Conservation (phyloP, 2,329 filamentous ascomycete genomes). For the Monilinia aucupariae region DNA sequence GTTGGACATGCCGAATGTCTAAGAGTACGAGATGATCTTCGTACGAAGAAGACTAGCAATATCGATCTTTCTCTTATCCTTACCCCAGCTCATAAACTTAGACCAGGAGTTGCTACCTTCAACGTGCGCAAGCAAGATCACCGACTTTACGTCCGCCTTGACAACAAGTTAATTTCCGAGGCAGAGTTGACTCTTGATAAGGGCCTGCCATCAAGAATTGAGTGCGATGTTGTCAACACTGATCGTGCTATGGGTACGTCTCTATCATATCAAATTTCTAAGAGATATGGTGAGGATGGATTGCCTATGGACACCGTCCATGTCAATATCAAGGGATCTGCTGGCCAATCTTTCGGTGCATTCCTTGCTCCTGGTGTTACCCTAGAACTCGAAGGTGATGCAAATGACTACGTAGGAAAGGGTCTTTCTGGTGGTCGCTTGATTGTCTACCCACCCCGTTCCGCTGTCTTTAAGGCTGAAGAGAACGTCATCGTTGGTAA, state of each 20-base stretch:
- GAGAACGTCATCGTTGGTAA: conserved; percentile 94
- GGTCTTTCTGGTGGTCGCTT: conserved; percentile 87
- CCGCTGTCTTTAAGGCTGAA: conserved; percentile 89
- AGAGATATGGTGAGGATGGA: conserved; percentile 82
- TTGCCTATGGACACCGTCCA: conserved; percentile 91
- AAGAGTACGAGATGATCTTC: conserved; percentile 80
- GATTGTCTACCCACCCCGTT: conserved; percentile 87
- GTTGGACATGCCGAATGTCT: conserved; percentile 86
- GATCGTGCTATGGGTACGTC: conserved; percentile 91
- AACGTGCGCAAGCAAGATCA: conserved; percentile 98
- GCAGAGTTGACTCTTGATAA: conserved; percentile 92
- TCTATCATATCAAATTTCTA: conserved; percentile 91
- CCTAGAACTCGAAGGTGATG: conserved; percentile 88
- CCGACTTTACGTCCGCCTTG: conserved; percentile 82
- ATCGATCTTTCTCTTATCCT: conserved; percentile 90
- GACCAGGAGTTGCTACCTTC: conserved; percentile 91
- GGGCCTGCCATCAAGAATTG: conserved; percentile 84
- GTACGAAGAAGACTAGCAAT: conserved; percentile 83
- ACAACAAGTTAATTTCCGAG: conserved; percentile 96
- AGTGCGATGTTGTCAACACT: conserved; percentile 95
- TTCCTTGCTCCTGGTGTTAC: conserved; percentile 91
- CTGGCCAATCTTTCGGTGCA: conserved; percentile 93
- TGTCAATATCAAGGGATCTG: conserved; percentile 92
- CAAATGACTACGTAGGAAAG: conserved; percentile 97
- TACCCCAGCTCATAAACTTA: conserved; percentile 91